phyloP scores from a whole-genome alignment of 192 early-diverging fungal species.

The Fimicolochytrium jonesii region DNA sequence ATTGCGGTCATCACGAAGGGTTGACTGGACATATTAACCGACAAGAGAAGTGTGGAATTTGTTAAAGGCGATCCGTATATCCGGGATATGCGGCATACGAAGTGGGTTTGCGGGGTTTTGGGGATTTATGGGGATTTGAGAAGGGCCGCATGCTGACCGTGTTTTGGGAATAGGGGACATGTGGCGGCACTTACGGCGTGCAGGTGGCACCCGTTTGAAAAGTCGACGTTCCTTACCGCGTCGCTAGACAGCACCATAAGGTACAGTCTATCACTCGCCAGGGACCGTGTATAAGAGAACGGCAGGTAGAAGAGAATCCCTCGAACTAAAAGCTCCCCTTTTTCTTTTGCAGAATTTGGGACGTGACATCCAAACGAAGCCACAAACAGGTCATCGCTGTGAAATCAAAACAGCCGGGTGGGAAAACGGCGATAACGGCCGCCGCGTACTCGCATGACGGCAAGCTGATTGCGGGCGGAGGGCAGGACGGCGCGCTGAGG shows the following conservation, averaged over 20 bases:
- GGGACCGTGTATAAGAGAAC: too few species aligned
- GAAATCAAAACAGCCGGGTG: slow-evolving; percentile 67
- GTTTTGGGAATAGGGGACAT: too few species aligned
- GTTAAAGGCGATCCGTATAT: slow-evolving; percentile 93
- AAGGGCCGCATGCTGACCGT: too few species aligned
- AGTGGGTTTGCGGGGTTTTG: too few species aligned
- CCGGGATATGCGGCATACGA: slow-evolving; percentile 76
- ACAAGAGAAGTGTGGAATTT: slow-evolving; percentile 62
- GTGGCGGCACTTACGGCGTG: slow-evolving; percentile 70
- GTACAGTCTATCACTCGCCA: too few species aligned
- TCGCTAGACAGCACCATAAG: slow-evolving; percentile 79
- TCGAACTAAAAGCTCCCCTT: too few species aligned
- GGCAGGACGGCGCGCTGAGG: slow-evolving; percentile 69
- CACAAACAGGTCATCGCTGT: slow-evolving; percentile 76
- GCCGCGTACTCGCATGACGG: slow-evolving; percentile 69
- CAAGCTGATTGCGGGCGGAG: slow-evolving; percentile 63
- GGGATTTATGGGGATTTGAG: too few species aligned
- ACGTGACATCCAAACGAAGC: slow-evolving; percentile 62
- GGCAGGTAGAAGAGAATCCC: too few species aligned
- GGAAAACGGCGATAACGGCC: slow-evolving; percentile 66
- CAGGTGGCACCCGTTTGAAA: slow-evolving; percentile 74
- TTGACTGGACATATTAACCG: too few species aligned
- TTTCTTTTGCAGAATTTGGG: slow-evolving; percentile 65
- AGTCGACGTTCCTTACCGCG: slow-evolving; percentile 66
- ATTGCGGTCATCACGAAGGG: too few species aligned